Percentiles rank a stretch among this genome's conserved stretches.
These are phyloP conservation scores for Eucalyptus pauciflora DNA, from an alignment of 345 rosid genomes.

Conservation along the genomic window DNA sequence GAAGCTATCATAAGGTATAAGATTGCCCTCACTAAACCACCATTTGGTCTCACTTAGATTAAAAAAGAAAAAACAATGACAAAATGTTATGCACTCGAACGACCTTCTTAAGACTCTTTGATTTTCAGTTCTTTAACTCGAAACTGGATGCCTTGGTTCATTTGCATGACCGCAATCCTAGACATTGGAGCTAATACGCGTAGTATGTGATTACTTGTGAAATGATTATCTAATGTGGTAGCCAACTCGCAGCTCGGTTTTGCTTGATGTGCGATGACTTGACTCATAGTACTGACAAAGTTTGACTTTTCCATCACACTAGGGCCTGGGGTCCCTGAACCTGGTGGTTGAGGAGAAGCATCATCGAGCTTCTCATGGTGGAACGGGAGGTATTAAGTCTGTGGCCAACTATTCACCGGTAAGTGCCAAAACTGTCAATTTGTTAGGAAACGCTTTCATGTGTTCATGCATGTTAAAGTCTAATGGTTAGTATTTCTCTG, in stretches of 20 bases:
- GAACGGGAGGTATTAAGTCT: conserved; percentile 54
- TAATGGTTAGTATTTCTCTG: not conserved
- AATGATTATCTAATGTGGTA: not conserved
- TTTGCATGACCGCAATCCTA: not conserved
- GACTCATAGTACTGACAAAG: not conserved
- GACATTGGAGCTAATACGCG: not conserved
- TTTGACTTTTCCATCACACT: not conserved
- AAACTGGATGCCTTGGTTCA: not conserved
- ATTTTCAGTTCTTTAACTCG: not conserved
- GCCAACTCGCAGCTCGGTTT: not conserved
- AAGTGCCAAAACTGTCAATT: not conserved
- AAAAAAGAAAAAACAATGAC: not conserved
- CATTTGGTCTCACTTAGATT: not conserved
- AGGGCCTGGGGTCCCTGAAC: conserved; percentile 18
- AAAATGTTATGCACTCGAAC: not conserved
- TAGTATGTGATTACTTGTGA: not conserved
- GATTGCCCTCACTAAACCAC: not conserved
- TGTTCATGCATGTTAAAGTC: not conserved
- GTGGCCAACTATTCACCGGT: conserved; percentile 58
- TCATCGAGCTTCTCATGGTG: conserved; percentile 41
- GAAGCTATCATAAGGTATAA: conserved; percentile 29
- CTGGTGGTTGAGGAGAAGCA: conserved; percentile 33
- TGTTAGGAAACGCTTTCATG: not conserved
- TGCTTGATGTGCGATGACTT: not conserved
- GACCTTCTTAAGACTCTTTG: not conserved